phyloP scores from a whole-genome alignment of 2,329 filamentous ascomycete species.

The Sclerotinia sclerotiorum region DNA sequence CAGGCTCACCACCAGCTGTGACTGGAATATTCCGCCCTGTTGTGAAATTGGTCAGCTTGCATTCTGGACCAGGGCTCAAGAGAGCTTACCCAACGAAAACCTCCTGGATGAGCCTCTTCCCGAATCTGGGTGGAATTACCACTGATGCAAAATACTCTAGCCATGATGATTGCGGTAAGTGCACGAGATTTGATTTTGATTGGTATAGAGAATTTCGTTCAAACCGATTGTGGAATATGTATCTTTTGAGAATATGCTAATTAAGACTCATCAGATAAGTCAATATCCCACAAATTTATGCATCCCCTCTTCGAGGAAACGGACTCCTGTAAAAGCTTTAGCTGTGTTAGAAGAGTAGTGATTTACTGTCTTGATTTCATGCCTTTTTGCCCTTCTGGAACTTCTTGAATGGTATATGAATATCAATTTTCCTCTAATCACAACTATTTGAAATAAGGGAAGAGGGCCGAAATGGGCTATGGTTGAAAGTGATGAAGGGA shows the following conservation, averaged over 20 bases:
- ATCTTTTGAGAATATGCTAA: neutral
- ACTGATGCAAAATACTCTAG: constrained; percentile 49
- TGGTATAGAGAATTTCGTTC: neutral
- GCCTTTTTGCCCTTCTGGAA: neutral
- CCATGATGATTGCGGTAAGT: constrained; percentile 27
- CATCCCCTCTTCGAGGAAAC: neutral
- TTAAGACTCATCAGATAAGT: no score
- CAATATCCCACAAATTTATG: no score
- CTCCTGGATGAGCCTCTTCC: constrained; percentile 44
- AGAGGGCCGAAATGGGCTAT: neutral
- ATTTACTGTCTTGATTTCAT: neutral
- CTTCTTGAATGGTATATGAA: neutral
- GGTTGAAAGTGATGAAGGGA: neutral
- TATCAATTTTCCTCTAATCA: neutral
- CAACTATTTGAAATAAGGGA: neutral
- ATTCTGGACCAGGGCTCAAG: neutral
- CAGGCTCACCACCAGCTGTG: constrained; percentile 47
- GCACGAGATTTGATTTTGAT: neutral
- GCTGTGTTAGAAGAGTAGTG: neutral
- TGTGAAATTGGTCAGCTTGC: neutral
- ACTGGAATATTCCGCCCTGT: constrained; percentile 45
- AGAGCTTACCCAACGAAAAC: constrained; percentile 40
- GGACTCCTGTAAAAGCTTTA: neutral
- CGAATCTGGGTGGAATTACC: constrained; percentile 51
- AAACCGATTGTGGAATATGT: neutral